Conservation (phyloP, 2,329 filamentous ascomycete species). For the Fusarium brevicatenulatum region DNA sequence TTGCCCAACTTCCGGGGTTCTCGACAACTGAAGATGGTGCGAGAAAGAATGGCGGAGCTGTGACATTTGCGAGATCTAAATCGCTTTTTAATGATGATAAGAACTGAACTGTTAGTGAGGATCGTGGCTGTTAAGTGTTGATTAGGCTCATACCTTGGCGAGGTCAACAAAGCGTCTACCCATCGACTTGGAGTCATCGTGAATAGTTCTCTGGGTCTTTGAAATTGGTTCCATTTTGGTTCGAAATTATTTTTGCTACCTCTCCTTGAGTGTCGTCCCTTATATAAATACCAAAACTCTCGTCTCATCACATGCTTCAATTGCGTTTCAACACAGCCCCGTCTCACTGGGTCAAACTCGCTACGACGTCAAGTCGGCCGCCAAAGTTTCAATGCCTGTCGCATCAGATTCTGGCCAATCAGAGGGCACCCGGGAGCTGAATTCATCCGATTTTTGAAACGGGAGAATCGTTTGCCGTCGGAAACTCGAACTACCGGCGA, state of each 20-base stretch:
- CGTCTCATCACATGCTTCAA: slow-evolving; percentile 25
- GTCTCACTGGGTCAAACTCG: not conserved
- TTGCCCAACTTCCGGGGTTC: slow-evolving; percentile 61
- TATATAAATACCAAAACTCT: slow-evolving; percentile 5
- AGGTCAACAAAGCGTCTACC: slow-evolving; percentile 28
- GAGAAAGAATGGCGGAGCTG: slow-evolving; percentile 61
- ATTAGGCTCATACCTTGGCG: slow-evolving; percentile 15
- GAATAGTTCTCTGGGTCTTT: slow-evolving; percentile 19
- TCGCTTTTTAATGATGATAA: slow-evolving; percentile 52
- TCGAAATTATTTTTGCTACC: not conserved
- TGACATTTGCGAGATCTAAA: slow-evolving; percentile 61
- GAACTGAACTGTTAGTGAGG: slow-evolving; percentile 18
- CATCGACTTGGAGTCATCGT: slow-evolving; percentile 31
- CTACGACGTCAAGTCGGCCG: slow-evolving; percentile 6
- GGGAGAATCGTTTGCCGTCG: slow-evolving; percentile 10
- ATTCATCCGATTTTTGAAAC: not conserved
- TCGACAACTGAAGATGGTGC: slow-evolving; percentile 61
- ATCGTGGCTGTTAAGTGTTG: too few species aligned
- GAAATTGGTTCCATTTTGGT: slow-evolving; percentile 9
- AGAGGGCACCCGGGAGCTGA: not conserved
- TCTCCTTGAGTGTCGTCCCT: rapidly evolving
- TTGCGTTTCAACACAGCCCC: slow-evolving; percentile 21
- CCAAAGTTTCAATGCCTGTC: not conserved
- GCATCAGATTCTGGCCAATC: not conserved
- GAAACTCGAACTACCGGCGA: slow-evolving; percentile 15